phyloP scores from a whole-genome alignment of 331 rosid species.

The Erythrophleum ivorense region DNA sequence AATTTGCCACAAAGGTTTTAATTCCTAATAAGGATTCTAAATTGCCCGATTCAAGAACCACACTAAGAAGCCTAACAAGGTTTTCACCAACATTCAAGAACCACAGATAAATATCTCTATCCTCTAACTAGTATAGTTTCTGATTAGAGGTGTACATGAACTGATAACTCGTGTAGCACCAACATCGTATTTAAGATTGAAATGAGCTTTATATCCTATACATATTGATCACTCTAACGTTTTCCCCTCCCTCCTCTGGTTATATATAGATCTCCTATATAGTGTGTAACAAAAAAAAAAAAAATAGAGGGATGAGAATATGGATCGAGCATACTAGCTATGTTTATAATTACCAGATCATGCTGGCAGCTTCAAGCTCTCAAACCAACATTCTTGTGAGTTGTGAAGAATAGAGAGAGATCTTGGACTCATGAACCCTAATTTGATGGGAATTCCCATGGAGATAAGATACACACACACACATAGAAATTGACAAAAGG shows the following conservation, averaged over 20 bases:
- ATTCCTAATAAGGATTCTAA: neutral
- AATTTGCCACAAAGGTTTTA: neutral
- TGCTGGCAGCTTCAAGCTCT: conserved; percentile 99
- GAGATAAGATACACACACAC: neutral
- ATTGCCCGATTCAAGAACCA: neutral
- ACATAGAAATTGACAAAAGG: neutral
- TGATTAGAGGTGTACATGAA: too few species aligned
- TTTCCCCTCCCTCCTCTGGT: too few species aligned
- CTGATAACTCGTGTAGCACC: too few species aligned
- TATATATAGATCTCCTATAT: too few species aligned
- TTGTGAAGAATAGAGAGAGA: neutral
- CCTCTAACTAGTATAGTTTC: too few species aligned
- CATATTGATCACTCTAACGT: too few species aligned
- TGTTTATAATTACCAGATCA: conserved; percentile 70
- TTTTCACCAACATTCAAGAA: neutral
- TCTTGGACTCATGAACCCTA: neutral
- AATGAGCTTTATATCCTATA: too few species aligned
- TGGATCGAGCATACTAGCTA: neutral
- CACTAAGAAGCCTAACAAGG: neutral
- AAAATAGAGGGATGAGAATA: too few species aligned
- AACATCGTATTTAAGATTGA: too few species aligned
- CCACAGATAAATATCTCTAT: neutral
- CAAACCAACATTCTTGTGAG: conserved; percentile 70
- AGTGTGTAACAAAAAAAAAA: too few species aligned
- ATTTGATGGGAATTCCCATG: neutral